phyloP scores from a whole-genome alignment of 75 land plant species.

The Azolla pinnata region DNA sequence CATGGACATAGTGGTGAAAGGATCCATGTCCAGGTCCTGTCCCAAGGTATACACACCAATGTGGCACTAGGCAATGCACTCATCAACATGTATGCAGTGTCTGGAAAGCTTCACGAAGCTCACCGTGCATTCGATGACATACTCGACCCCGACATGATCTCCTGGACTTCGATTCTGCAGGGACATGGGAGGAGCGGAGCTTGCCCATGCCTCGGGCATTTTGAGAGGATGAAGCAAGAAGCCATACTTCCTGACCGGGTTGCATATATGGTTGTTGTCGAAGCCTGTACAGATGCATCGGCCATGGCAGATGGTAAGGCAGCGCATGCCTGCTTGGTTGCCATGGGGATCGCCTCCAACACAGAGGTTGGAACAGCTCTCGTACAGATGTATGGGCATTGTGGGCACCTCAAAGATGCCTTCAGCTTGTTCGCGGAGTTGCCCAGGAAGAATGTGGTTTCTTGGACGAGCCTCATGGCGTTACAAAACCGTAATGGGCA shows the following conservation, averaged over 20 bases:
- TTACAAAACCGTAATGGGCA: slow-evolving; percentile 7
- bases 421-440: slow-evolving; percentile 1
- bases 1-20: too few species aligned
- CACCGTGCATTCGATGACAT: neutral
- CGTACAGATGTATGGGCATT: slow-evolving; percentile 12
- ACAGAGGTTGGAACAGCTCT: slow-evolving; percentile 13
- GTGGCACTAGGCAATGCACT: too few species aligned
- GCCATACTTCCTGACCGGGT: slow-evolving; percentile 10
- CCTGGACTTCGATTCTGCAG: neutral
- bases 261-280: slow-evolving; percentile 9
- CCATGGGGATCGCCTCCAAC: neutral
- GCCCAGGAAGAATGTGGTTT: slow-evolving; percentile 1
- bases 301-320: neutral
- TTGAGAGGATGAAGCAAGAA: neutral
- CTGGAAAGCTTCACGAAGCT: neutral
- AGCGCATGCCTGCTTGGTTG: slow-evolving; percentile 10
- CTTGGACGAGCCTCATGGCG: slow-evolving; percentile 17
- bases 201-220: neutral
- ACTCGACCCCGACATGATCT: neutral
- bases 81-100: slow-evolving; percentile 4
- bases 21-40: too few species aligned
- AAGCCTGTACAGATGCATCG: slow-evolving; percentile 9
- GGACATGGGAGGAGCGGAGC: neutral
- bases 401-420: slow-evolving; percentile 9
- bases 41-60: too few species aligned